Conservation (phyloP, 2,329 filamentous ascomycete genomes). For the Colletotrichum melonis region DNA sequence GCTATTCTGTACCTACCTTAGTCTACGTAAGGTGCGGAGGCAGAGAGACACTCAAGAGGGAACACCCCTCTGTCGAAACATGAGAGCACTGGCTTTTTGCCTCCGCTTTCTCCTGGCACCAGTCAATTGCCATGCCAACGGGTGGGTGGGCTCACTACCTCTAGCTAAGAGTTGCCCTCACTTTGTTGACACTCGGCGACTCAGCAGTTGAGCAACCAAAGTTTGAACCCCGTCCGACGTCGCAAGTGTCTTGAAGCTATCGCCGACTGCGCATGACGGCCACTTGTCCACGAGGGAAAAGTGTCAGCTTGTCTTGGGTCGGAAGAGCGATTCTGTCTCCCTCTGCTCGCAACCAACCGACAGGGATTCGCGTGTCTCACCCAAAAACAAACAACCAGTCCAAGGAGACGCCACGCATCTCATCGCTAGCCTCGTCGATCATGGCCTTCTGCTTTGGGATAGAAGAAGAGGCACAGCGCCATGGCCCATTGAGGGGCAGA, state of each 20-base stretch:
- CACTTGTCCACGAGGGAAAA: not conserved
- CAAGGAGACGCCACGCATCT: conserved; percentile 17
- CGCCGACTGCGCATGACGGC: conserved; percentile 18
- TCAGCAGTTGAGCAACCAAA: not conserved
- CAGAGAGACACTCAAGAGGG: conserved; percentile 18
- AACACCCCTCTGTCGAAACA: conserved; percentile 23
- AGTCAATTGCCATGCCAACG: conserved; percentile 31
- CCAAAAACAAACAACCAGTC: conserved; percentile 9
- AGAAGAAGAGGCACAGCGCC: not conserved
- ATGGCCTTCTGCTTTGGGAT: conserved; percentile 10
- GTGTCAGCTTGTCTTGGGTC: not conserved
- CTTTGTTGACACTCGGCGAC: conserved; percentile 5
- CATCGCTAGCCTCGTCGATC: conserved; percentile 31
- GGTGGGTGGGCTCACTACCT: not conserved
- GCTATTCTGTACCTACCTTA: not conserved
- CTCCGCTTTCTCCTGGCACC: conserved; percentile 12
- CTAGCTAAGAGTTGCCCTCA: not conserved
- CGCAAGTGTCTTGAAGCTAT: conserved; percentile 18
- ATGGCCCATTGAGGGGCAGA: not conserved
- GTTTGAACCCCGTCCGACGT: not conserved
- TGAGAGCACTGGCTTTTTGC: conserved; percentile 17
- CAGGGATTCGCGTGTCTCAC: conserved; percentile 30
- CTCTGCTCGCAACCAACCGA: conserved; percentile 19
- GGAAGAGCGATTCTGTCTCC: not conserved
- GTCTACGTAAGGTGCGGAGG: not conserved